Evolutionary conservation across 2,329 filamentous ascomycete genomes (phyloP).

Genomic region (Coniochaeta hoffmannii): DNA sequence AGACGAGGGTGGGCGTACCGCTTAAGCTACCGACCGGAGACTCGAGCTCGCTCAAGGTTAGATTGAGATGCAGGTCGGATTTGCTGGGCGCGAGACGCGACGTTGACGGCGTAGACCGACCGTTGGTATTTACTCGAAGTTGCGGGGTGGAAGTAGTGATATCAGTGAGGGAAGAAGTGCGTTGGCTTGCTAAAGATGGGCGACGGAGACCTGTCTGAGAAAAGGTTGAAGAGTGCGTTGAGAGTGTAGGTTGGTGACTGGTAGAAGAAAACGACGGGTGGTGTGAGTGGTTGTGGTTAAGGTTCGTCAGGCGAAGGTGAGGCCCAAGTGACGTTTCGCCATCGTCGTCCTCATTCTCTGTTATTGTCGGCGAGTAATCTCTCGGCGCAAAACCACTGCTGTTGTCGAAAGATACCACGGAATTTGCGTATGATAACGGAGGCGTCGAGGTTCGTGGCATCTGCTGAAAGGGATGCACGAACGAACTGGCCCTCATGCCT

Average conservation of each 20-base stretch:
- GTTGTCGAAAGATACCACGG: slow-evolving; percentile 40
- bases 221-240: slow-evolving; percentile 14
- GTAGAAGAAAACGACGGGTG: slow-evolving; percentile 7
- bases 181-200: slow-evolving; percentile 31
- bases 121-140: slow-evolving; percentile 29
- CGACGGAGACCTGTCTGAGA: slow-evolving; percentile 23
- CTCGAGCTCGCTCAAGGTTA: slow-evolving; percentile 22
- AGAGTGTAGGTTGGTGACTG: slow-evolving; percentile 20
- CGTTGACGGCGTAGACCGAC: slow-evolving; percentile 19
- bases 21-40: slow-evolving; percentile 24
- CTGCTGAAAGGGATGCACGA: slow-evolving; percentile 60
- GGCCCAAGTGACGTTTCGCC: slow-evolving; percentile 10
- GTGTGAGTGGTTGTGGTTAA: slow-evolving; percentile 7
- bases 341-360: slow-evolving; percentile 38
- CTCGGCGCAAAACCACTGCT: slow-evolving; percentile 19
- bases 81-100: slow-evolving; percentile 31
- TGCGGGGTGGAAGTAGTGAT: slow-evolving; percentile 20
- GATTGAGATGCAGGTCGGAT: slow-evolving; percentile 38
- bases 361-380: slow-evolving; percentile 50
- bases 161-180: slow-evolving; percentile 31
- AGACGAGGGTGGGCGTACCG: slow-evolving; percentile 16
- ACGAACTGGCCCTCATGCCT: slow-evolving; percentile 36
- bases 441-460: slow-evolving; percentile 52
- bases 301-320: slow-evolving; percentile 8
- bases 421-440: slow-evolving; percentile 52